Evolutionary conservation across 495 filamentous ascomycete species (phyloP).

Genomic region (Penicillium verhagenii): DNA sequence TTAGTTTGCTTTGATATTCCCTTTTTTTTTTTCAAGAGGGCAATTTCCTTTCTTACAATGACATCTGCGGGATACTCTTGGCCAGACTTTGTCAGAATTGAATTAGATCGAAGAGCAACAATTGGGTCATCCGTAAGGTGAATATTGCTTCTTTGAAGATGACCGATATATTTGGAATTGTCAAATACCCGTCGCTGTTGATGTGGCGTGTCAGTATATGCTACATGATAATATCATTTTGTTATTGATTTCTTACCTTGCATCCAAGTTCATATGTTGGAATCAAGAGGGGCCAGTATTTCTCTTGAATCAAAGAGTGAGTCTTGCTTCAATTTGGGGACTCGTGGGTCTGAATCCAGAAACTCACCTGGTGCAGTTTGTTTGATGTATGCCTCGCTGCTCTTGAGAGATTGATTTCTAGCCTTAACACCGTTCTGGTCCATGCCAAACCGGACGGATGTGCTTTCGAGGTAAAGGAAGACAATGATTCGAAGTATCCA

Average conservation of each 20-base stretch:
- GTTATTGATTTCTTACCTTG: background rate
- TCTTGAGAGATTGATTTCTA: background rate
- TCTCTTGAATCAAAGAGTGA: background rate
- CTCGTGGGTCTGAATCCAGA: background rate
- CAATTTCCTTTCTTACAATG: background rate
- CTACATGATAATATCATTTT: background rate
- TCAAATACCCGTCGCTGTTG: background rate
- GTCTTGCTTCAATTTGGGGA: background rate
- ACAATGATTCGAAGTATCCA: background rate
- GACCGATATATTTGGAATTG: background rate
- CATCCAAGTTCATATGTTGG: constrained; percentile 1
- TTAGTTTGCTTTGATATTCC: background rate
- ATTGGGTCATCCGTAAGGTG: background rate
- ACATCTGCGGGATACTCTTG: background rate
- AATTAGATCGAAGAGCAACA: background rate
- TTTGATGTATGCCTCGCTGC: background rate
- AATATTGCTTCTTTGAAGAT: background rate
- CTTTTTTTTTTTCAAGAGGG: background rate
- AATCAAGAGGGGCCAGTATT: constrained; percentile 1
- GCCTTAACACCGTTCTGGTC: background rate
- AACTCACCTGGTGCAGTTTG: background rate
- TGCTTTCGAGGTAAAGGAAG: constrained; percentile 1
- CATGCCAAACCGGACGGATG: background rate
- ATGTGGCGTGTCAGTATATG: background rate
- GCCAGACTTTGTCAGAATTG: background rate